Percentiles rank a stretch among this genome's conserved stretches.
These are phyloP conservation scores for Tritrichomonas musculus DNA, from an alignment of 208 protist genomes.

Conservation along the genomic window DNA sequence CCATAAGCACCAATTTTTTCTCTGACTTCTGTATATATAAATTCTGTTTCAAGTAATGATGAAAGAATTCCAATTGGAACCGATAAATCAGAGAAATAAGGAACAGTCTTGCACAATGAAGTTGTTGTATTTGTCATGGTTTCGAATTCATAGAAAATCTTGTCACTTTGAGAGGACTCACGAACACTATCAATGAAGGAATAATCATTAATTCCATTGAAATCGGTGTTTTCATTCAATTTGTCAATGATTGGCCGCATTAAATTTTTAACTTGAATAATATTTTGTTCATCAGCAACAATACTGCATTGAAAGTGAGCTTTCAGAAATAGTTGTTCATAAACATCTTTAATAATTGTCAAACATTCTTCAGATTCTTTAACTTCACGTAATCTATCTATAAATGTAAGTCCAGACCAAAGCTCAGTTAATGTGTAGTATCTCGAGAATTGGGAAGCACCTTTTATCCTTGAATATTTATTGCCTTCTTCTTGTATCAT, in stretches of 20 bases:
- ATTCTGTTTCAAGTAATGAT: background rate
- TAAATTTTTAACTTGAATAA: background rate
- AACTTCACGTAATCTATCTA: background rate
- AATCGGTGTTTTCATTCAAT: background rate
- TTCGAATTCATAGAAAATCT: background rate
- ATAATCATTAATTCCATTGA: background rate
- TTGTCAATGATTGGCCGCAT: background rate
- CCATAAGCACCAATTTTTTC: conserved; percentile 1
- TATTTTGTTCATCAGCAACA: background rate
- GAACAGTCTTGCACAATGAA: background rate
- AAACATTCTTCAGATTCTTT: background rate
- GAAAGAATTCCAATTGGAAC: background rate
- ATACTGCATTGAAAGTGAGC: background rate
- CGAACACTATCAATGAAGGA: background rate
- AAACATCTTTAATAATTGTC: background rate
- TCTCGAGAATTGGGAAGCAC: background rate
- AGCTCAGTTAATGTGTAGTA: background rate
- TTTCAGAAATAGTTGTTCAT: background rate
- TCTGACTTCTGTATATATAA: background rate
- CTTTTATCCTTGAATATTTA: background rate
- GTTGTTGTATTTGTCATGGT: background rate
- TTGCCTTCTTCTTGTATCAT: background rate
- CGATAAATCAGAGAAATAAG: too few relatives aligned
- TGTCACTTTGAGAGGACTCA: background rate
- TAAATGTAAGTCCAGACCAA: background rate